Evolutionary conservation across 2,329 filamentous ascomycete genomes (phyloP).

Genomic region (Nemania sp.): DNA sequence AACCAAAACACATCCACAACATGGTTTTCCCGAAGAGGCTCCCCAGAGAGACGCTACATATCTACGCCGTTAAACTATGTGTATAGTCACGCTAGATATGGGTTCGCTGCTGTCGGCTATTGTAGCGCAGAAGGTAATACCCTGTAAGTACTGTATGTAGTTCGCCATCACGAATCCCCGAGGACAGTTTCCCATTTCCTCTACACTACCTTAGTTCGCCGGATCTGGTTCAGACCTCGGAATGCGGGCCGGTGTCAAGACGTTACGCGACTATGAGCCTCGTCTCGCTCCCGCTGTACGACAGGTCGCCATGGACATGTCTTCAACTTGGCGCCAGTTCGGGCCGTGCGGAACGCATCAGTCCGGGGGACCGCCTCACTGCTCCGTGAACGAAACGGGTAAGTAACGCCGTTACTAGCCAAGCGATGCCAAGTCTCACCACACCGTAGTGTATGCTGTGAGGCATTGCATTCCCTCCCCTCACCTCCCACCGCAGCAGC

Average conservation of each 20-base stretch:
- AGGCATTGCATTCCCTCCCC: neutral
- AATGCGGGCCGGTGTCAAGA: conserved; percentile 21
- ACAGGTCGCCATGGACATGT: conserved; percentile 7
- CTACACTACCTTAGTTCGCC: neutral
- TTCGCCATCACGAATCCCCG: neutral
- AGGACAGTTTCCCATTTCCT: neutral
- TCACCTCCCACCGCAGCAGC: neutral
- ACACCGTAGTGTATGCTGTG: neutral
- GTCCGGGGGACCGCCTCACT: conserved; percentile 9
- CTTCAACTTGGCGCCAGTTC: conserved; percentile 21
- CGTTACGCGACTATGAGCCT: neutral
- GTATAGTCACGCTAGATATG: too few species aligned
- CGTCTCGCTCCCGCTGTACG: neutral
- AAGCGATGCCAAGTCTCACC: conserved; percentile 6
- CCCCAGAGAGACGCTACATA: too few species aligned
- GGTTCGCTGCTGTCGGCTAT: too few species aligned
- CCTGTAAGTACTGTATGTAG: neutral
- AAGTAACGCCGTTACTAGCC: conserved; percentile 25
- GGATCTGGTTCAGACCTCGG: conserved; percentile 7
- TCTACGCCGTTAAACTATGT: too few species aligned
- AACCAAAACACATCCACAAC: too few species aligned
- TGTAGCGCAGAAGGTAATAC: too few species aligned
- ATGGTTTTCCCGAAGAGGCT: too few species aligned
- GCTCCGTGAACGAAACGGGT: conserved; percentile 31
- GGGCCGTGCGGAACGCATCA: conserved; percentile 24